phyloP scores from a whole-genome alignment of 352 stramenopile species.

The Phytophthora melonis region DNA sequence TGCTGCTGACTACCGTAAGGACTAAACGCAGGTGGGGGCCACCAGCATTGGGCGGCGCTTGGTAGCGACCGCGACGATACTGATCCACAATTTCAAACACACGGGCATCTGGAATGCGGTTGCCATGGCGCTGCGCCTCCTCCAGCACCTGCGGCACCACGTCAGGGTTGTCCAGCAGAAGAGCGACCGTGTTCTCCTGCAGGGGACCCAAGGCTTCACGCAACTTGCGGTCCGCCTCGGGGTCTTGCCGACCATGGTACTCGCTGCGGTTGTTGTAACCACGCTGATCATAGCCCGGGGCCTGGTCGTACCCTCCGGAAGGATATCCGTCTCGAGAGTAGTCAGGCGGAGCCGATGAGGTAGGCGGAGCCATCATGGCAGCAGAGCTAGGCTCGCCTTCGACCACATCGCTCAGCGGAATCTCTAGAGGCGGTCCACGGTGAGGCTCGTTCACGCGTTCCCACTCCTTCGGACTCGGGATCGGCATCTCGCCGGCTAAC shows the following conservation, averaged over 20 bases:
- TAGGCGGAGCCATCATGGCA: conserved; percentile 28
- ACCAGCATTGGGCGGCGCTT: conserved; percentile 39
- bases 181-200: conserved; percentile 73
- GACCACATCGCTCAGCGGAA: conserved; percentile 75
- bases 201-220: conserved; percentile 74
- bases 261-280: conserved; percentile 36
- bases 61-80: conserved; percentile 53
- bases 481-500: conserved; percentile 81
- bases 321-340: conserved; percentile 34
- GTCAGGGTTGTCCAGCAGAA: conserved; percentile 79
- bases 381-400: conserved; percentile 37
- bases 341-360: conserved; percentile 20
- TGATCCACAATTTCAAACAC: conserved; percentile 84
- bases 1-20: conserved; percentile 57
- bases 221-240: conserved; percentile 69
- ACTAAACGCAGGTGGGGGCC: conserved; percentile 47
- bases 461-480: conserved; percentile 84
- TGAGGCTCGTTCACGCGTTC: conserved; percentile 68
- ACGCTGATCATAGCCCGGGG: conserved; percentile 32
- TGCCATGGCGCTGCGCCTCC: conserved; percentile 82
- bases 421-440: conserved; percentile 62
- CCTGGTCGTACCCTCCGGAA: conserved; percentile 34
- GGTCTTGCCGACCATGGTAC: conserved; percentile 47
- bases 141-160: conserved; percentile 82
- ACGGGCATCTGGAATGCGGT: conserved; percentile 76